These are phyloP conservation scores for Leptomonas pyrrhocoris DNA, from an alignment of 208 protist genomes.

Conservation along the genomic window DNA sequence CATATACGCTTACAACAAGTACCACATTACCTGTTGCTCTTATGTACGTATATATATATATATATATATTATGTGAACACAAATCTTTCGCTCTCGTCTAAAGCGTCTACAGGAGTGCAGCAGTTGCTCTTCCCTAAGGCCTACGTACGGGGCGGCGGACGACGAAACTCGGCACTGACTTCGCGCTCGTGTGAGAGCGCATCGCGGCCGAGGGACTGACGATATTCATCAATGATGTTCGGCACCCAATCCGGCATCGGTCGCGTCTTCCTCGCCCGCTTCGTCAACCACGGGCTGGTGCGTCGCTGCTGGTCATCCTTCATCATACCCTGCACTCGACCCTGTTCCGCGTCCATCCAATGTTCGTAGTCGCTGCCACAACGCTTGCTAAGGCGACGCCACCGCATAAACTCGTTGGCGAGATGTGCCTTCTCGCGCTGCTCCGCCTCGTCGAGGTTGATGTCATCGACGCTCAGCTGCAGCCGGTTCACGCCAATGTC, in stretches of 20 bases:
- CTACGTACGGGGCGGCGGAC: conserved; percentile 27
- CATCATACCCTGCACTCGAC: conserved; percentile 60
- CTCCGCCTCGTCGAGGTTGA: conserved; percentile 87
- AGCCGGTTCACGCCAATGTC: conserved; percentile 82
- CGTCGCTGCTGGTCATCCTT: conserved; percentile 38
- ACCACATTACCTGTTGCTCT: too few relatives aligned
- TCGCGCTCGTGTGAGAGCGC: conserved; percentile 67
- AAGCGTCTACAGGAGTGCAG: too few relatives aligned
- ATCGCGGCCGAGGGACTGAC: conserved; percentile 78
- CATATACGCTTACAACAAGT: too few relatives aligned
- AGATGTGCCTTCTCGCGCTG: conserved; percentile 53
- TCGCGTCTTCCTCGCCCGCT: conserved; percentile 14
- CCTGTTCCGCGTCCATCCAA: conserved; percentile 85
- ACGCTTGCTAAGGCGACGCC: conserved; percentile 52
- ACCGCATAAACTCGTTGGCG: conserved; percentile 74
- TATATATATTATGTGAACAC: too few relatives aligned
- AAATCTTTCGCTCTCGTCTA: too few relatives aligned
- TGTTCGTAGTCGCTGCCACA: conserved; percentile 73
- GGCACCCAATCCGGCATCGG: conserved; percentile 78
- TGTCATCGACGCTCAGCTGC: conserved; percentile 43
- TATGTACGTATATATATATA: too few relatives aligned
- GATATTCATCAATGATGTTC: conserved; percentile 92
- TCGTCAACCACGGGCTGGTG: conserved; percentile 50
- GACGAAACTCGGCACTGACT: conserved; percentile 46
- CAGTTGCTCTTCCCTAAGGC: neutral